These are phyloP conservation scores for Cyclospora cayetanensis DNA, from an alignment of 169 alveolate genomes.

Conservation along the genomic window DNA sequence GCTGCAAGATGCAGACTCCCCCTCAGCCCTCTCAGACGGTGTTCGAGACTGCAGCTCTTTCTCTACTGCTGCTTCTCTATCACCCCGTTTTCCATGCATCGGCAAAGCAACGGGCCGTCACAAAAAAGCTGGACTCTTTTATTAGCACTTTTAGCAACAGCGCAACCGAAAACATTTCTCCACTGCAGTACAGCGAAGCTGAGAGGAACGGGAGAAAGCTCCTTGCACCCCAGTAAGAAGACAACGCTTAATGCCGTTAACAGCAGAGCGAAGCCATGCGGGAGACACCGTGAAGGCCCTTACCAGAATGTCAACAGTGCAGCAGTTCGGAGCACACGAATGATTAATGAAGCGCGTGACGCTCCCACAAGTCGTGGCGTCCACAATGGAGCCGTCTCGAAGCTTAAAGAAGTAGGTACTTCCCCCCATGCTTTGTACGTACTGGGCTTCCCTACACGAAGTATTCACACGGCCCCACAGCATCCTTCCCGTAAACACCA, in stretches of 20 bases:
- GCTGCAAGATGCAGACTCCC: not conserved
- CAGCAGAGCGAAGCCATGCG: no score
- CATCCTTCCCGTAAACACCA: constrained; percentile 38
- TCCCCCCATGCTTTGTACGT: constrained; percentile 74
- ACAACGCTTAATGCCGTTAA: no score
- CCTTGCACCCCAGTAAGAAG: no score
- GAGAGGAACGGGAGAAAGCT: not conserved
- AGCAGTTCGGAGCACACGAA: constrained; percentile 64
- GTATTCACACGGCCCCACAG: constrained; percentile 39
- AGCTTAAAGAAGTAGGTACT: constrained; percentile 49
- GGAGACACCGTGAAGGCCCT: no score
- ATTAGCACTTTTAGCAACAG: no score
- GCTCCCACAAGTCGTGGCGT: constrained; percentile 68
- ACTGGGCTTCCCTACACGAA: constrained; percentile 69
- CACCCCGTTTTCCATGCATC: no score
- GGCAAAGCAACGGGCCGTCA: no score
- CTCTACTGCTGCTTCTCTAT: no score
- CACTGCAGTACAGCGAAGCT: no score
- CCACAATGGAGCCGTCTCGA: constrained; percentile 68
- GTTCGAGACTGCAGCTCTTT: not conserved
- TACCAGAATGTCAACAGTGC: constrained; percentile 14
- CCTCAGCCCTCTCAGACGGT: not conserved
- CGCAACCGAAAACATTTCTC: no score
- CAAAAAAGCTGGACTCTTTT: no score
- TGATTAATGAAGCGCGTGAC: constrained; percentile 58